These are phyloP conservation scores for Candida ovalis DNA, from an alignment of 805 yeast genomes.

Conservation along the genomic window DNA sequence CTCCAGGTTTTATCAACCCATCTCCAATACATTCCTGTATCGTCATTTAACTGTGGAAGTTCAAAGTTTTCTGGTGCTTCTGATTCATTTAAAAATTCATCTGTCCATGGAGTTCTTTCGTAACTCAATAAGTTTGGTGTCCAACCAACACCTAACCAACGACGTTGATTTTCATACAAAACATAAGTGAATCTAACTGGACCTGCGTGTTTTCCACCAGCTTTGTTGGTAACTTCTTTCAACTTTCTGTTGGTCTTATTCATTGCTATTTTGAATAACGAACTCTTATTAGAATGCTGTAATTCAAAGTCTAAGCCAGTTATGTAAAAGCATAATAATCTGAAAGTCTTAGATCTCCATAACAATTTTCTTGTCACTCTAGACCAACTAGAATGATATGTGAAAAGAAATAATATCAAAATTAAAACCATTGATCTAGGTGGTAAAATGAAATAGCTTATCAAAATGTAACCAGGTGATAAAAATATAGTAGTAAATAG, in stretches of 20 bases:
- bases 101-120: conserved; percentile 97
- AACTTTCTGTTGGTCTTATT: conserved; percentile 45
- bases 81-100: conserved; percentile 86
- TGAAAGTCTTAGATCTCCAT: conserved; percentile 75
- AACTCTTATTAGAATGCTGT: conserved; percentile 30
- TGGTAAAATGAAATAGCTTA: conserved; percentile 62
- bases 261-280: conserved; percentile 51
- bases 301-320: conserved; percentile 77
- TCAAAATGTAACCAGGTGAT: conserved; percentile 77
- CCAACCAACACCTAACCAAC: conserved; percentile 99
- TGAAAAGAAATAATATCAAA: conserved; percentile 57
- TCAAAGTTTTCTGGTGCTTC: conserved; percentile 73
- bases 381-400: conserved; percentile 85
- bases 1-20: conserved; percentile 96
- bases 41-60: conserved; percentile 70
- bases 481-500: conserved; percentile 79
- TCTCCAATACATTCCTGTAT: conserved; percentile 78
- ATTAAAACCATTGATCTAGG: conserved; percentile 65
- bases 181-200: conserved; percentile 87
- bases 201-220: conserved; percentile 15
- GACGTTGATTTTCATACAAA: conserved; percentile 88
- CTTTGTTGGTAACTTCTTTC: conserved; percentile 19
- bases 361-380: conserved; percentile 77
- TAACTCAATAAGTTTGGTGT: conserved; percentile 85
- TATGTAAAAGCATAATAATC: conserved; percentile 71